phyloP scores from a whole-genome alignment of 78 protist species.

The Cavenderia fasciculata region DNA sequence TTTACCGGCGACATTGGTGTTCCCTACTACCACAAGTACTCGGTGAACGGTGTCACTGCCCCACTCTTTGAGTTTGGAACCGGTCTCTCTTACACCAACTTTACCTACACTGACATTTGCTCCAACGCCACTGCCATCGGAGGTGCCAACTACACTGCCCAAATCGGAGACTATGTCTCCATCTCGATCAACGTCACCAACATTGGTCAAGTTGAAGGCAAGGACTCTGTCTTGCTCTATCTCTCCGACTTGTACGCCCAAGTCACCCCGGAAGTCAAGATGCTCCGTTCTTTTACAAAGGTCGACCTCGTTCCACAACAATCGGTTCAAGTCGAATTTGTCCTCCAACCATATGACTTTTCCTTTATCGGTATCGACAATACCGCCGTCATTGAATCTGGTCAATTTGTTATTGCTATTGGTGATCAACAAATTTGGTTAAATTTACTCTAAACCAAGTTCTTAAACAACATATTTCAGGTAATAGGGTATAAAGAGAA shows the following conservation, averaged over 20 bases:
- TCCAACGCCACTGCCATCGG: background rate
- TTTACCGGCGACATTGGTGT: slow-evolving; percentile 38
- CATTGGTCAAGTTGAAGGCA: slow-evolving; percentile 54
- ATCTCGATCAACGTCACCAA: slow-evolving; percentile 36
- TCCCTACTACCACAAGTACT: slow-evolving; percentile 35
- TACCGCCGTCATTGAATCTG: slow-evolving; percentile 42
- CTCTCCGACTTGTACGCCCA: slow-evolving; percentile 59
- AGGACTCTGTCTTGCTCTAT: slow-evolving; percentile 66
- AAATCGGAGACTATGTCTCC: slow-evolving; percentile 1
- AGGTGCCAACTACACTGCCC: slow-evolving; percentile 34
- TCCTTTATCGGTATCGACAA: slow-evolving; percentile 48
- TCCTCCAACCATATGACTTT: slow-evolving; percentile 20
- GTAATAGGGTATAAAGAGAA: no score
- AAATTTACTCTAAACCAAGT: no score
- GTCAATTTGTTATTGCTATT: slow-evolving; percentile 27
- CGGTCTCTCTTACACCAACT: slow-evolving; percentile 81
- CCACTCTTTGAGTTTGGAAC: slow-evolving; percentile 83
- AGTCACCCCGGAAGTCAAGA: slow-evolving; percentile 82
- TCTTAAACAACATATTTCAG: no score
- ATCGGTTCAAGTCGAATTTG: background rate
- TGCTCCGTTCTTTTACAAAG: slow-evolving; percentile 54
- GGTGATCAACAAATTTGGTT: no score
- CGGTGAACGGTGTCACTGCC: slow-evolving; percentile 6
- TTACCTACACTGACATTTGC: slow-evolving; percentile 30
- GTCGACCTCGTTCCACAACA: slow-evolving; percentile 42